A percentile compares a stretch with the other conserved stretches of the same genome.
Conservation (phyloP, 352 stramenopile genomes). For the Phytophthora tubulina region DNA sequence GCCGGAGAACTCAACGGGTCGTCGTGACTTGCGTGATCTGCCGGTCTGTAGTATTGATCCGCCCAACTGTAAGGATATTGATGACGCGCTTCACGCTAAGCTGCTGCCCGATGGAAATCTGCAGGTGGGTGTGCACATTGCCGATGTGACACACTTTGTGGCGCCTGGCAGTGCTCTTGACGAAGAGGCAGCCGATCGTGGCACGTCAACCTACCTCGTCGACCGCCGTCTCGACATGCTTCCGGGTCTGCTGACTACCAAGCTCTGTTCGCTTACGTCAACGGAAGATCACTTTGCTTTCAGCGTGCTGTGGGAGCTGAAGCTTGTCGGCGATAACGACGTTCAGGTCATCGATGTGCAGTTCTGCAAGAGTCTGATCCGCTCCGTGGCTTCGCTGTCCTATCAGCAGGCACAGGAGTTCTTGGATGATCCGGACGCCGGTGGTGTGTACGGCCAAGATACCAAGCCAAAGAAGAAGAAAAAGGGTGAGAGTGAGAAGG, state of each 20-base stretch:
- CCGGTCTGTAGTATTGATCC: constrained; percentile 94
- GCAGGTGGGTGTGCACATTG: constrained; percentile 98
- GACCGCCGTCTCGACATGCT: constrained; percentile 99
- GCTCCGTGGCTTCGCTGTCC: constrained; percentile 95
- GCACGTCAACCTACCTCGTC: constrained; percentile 99
- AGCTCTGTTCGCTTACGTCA: constrained; percentile 96
- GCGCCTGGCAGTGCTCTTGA: constrained; percentile 94
- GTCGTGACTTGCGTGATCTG: constrained; percentile 93
- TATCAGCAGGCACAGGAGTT: constrained; percentile 98
- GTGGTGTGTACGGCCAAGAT: constrained; percentile 50
- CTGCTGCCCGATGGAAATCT: constrained; percentile 93
- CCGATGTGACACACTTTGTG: constrained; percentile 99
- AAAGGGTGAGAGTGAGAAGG: constrained; percentile 47
- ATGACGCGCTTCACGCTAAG: constrained; percentile 97
- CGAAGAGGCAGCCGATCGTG: constrained; percentile 91
- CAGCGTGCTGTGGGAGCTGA: constrained; percentile 82
- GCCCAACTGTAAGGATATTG: constrained; percentile 96
- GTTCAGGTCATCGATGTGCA: constrained; percentile 95
- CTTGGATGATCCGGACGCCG: constrained; percentile 90
- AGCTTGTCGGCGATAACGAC: constrained; percentile 66
- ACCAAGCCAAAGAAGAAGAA: constrained; percentile 48
- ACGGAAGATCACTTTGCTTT: constrained; percentile 87
- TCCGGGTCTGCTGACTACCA: constrained; percentile 96
- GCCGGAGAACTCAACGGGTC: constrained; percentile 91
- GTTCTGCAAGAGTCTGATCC: constrained; percentile 99